A percentile compares a stretch with the other conserved stretches of the same genome.
These are phyloP conservation scores for Selaginella tamariscina DNA, from an alignment of 75 land plant species.

Conservation along the genomic window DNA sequence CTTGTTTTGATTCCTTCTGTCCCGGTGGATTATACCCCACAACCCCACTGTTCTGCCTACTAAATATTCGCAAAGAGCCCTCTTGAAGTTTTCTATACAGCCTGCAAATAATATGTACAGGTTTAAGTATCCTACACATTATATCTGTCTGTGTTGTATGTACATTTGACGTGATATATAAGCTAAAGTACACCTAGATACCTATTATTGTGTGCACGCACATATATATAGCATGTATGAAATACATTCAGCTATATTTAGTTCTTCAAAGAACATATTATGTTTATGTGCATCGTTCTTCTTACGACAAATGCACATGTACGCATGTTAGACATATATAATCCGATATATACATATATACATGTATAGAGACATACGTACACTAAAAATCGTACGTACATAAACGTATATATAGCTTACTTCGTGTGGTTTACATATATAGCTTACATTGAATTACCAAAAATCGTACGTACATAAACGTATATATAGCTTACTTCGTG, in stretches of 20 bases:
- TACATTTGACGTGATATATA: no score
- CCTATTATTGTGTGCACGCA: no score
- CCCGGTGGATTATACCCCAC: neutral
- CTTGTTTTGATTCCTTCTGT: neutral
- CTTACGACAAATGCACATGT: no score
- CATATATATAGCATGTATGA: no score
- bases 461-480: constrained; percentile 88
- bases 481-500: constrained; percentile 52
- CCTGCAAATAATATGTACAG: constrained; percentile 1
- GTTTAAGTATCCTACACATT: neutral
- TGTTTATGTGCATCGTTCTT: no score
- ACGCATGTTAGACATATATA: constrained; percentile 12
- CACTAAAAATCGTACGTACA: constrained; percentile 92
- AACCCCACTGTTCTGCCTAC: neutral
- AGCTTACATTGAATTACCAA: constrained; percentile 84
- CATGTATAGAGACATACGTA: constrained; percentile 77
- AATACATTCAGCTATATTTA: constrained; percentile 49
- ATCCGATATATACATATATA: constrained; percentile 17
- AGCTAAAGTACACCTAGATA: no score
- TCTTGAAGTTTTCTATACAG: constrained; percentile 30
- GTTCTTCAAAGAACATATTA: constrained; percentile 29
- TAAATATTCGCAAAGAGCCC: constrained; percentile 48
- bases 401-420: no score
- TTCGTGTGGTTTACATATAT: no score
- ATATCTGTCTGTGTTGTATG: constrained; percentile 61